Base-by-base conservation (phyloP, 495 filamentous ascomycete species). In the Cryomyces minteri region DNA sequence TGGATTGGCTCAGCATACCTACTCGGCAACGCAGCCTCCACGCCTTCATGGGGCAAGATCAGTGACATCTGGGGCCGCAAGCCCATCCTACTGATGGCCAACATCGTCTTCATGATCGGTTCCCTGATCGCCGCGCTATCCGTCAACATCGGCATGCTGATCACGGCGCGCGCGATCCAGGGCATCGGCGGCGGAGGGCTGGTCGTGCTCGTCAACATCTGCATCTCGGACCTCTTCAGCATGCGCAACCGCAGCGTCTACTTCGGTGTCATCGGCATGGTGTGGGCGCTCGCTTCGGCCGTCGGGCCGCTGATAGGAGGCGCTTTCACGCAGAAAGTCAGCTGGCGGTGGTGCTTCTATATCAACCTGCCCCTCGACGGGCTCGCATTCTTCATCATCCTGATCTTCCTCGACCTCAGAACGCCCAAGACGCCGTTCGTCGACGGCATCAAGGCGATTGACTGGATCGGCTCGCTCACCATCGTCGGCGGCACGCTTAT, bases 21-120 rank as follows among this genome's bases (percentile, higher is more conserved):
- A 0, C 70, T 90, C 6, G 78, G 77, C 12, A 78, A 74, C 56
- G 68, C 78, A 2, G 74, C 82, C 4, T 72, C 73, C 30, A 76
- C 76, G 25, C 82, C 82, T 0, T 65, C 77, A 44, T 88, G 84
- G 83, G 84, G 81, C n/a, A 86, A 86, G 56, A 61, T 88, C 34
- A 79, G 73, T 51, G 86, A 93, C 54, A 88, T 94, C 46, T 92
- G 77, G 70, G 86, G 86, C 0, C 73, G 86, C 28, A 94, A 92
- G 55, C 75, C 72, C 3, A 79, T 90, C 43, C 65, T 93, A 40
- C 63, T 94, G 7, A 44, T 78, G 1, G 82, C 84, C 33, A 83
- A 79, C 37, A 62, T 67, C 25, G 58, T 84, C 28, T 94, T 94
- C 65, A 75, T 88, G 51, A 58, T 85, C 7, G 84, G 79, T 4